phyloP scores from a whole-genome alignment of 164 flowering plant species.

The Chloranthus sessilifolius region DNA sequence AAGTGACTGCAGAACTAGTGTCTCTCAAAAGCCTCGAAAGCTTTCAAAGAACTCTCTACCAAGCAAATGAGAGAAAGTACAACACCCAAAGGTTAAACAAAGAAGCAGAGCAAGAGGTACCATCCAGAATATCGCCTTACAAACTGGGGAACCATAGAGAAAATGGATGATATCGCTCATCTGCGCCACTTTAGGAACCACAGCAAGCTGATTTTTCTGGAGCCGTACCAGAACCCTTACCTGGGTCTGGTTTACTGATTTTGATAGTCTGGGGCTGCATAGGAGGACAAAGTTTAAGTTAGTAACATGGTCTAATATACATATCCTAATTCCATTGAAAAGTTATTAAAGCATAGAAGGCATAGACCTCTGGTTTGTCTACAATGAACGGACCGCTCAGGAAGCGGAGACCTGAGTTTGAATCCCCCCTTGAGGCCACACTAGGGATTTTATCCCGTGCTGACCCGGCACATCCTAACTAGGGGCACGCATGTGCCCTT shows the following conservation, averaged over 20 bases:
- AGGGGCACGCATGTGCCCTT: too few relatives aligned
- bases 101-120: conserved; percentile 8
- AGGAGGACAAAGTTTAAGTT: not conserved
- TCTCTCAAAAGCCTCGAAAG: conserved; percentile 12
- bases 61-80: conserved; percentile 22
- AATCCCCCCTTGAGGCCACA: not conserved
- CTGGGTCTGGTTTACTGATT: conserved; percentile 36
- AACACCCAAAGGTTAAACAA: conserved; percentile 16
- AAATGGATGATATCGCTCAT: conserved; percentile 2
- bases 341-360: not conserved
- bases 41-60: conserved; percentile 8
- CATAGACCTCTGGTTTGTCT: not conserved
- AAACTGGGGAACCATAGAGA: not conserved
- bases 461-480: not conserved
- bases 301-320: too few relatives aligned
- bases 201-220: conserved; percentile 46
- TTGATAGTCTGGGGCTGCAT: conserved; percentile 44
- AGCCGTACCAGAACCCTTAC: conserved; percentile 24
- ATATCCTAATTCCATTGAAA: not conserved
- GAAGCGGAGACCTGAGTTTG: not conserved
- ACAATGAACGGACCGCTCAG: not conserved
- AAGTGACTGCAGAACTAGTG: conserved; percentile 6
- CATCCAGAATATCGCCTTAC: conserved; percentile 1
- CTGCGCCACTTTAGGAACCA: conserved; percentile 18
- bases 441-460: not conserved